Evolutionary conservation across 1,139 yeast species (phyloP).

Genomic region (Yamadazyma siamensis): DNA sequence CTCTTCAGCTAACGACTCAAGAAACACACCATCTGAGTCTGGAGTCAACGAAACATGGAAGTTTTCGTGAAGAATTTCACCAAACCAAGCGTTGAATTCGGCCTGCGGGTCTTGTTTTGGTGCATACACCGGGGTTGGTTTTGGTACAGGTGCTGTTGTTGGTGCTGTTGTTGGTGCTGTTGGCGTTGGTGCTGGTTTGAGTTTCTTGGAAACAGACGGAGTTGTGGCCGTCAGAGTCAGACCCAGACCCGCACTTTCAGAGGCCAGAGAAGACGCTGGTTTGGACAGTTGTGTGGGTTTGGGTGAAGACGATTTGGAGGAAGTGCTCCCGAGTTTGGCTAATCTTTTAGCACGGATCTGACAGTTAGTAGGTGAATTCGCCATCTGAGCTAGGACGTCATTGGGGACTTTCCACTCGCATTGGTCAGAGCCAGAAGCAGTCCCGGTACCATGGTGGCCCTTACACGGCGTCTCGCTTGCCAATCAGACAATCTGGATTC

Average conservation of each 20-base stretch:
- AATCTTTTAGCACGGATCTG: constrained; percentile 55
- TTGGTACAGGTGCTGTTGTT: too few relatives aligned
- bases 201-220: constrained; percentile 2
- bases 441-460: too few relatives aligned
- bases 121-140: neutral
- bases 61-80: constrained; percentile 37
- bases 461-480: too few relatives aligned
- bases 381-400: too few relatives aligned
- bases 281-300: too few relatives aligned
- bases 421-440: too few relatives aligned
- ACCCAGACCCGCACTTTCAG: neutral
- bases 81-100: too few relatives aligned
- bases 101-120: too few relatives aligned
- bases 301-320: too few relatives aligned
- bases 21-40: constrained; percentile 16
- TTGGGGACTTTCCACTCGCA: too few relatives aligned
- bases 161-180: neutral
- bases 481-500: too few relatives aligned
- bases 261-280: neutral
- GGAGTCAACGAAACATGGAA: constrained; percentile 34
- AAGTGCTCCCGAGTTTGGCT: too few relatives aligned
- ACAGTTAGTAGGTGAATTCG: constrained; percentile 18
- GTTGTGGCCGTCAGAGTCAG: neutral
- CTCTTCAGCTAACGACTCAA: constrained; percentile 39
- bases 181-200: constrained; percentile 2